Conservation (phyloP, 2,329 filamentous ascomycete genomes). For the Apiospora phragmitis region DNA sequence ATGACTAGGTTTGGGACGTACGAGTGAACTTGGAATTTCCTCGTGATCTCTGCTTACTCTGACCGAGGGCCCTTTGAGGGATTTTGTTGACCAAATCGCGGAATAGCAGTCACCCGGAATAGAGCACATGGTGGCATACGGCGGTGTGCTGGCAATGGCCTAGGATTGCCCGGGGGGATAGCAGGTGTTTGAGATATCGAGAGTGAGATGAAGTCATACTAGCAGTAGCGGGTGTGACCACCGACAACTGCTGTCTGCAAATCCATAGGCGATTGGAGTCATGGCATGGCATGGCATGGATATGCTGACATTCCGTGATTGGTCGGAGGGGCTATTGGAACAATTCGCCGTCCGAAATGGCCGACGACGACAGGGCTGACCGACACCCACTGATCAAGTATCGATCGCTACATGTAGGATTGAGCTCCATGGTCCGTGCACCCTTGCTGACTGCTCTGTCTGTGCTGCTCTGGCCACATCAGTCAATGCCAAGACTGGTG, state of each 20-base stretch:
- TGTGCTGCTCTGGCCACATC: not conserved
- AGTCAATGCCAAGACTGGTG: slow-evolving; percentile 1
- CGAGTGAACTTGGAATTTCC: not conserved
- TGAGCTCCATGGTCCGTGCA: not conserved
- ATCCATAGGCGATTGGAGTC: not conserved
- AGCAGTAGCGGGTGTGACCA: not conserved
- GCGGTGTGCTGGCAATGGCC: not conserved
- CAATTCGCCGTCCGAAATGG: not conserved
- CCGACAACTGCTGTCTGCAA: not conserved
- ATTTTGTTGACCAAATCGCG: not conserved
- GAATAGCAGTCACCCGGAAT: not conserved
- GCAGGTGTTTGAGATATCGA: not conserved
- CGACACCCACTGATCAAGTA: not conserved
- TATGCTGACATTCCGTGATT: not conserved
- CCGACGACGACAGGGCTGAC: not conserved
- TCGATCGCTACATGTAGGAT: not conserved
- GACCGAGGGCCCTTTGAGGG: not conserved
- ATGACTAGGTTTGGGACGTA: not conserved
- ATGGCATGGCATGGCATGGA: not conserved
- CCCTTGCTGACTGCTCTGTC: too few species aligned
- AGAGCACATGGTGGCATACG: not conserved
- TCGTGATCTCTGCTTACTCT: not conserved
- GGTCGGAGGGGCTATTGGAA: not conserved
- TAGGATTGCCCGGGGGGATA: not conserved
- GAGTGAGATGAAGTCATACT: not conserved